phyloP scores from a whole-genome alignment of 2,329 filamentous ascomycete species.

The Macrophomina phaseolina region DNA sequence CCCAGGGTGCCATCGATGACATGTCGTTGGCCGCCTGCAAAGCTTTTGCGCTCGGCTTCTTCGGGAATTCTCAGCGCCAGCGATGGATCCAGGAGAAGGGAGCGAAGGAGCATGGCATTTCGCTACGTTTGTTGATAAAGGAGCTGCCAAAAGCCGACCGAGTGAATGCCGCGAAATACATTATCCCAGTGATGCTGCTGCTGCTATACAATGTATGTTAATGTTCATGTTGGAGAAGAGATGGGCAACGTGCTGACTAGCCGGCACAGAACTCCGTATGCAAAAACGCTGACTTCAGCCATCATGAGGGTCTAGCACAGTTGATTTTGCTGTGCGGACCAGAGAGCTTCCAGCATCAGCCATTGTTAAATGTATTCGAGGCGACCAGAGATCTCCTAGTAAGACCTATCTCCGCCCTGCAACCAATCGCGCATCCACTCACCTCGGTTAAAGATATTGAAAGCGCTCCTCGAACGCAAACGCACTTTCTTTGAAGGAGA shows the following conservation, averaged over 20 bases:
- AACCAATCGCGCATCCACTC: background rate
- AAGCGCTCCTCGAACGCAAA: conserved; percentile 29
- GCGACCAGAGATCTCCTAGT: conserved; percentile 28
- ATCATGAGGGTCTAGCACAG: conserved; percentile 28
- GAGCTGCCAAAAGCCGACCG: conserved; percentile 27
- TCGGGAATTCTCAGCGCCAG: conserved; percentile 29
- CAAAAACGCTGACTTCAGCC: conserved; percentile 24
- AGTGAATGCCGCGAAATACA: conserved; percentile 21
- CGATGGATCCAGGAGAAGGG: conserved; percentile 28
- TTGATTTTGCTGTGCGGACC: conserved; percentile 27
- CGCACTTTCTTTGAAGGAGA: conserved; percentile 27
- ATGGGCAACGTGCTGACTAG: background rate
- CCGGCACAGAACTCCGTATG: conserved; percentile 14
- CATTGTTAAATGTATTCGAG: conserved; percentile 28
- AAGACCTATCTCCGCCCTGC: background rate
- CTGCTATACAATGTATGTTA: conserved; percentile 29
- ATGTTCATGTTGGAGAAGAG: background rate
- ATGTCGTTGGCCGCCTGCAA: conserved; percentile 26
- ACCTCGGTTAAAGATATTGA: conserved; percentile 14
- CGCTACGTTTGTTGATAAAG: conserved; percentile 23
- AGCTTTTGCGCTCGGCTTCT: conserved; percentile 29
- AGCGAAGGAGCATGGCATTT: conserved; percentile 27
- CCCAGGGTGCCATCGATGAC: conserved; percentile 25
- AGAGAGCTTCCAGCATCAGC: conserved; percentile 25
- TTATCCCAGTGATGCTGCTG: conserved; percentile 30